Evolutionary conservation across 345 rosid genomes (phyloP).

Genomic region (Mangifera indica): DNA sequence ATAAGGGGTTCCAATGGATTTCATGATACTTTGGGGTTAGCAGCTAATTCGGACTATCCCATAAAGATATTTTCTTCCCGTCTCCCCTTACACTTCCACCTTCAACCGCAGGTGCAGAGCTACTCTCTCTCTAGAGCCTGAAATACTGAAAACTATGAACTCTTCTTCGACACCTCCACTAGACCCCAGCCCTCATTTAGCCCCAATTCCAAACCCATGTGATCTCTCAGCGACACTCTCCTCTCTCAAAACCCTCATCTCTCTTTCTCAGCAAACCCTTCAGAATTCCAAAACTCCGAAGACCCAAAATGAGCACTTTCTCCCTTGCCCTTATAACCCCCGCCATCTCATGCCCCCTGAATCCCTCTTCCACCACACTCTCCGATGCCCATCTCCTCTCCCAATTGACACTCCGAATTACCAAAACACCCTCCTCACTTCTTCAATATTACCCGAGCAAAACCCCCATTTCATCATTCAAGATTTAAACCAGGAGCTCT

Average conservation of each 20-base stretch:
- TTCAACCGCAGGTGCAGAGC: background rate
- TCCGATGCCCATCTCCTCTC: conserved; percentile 58
- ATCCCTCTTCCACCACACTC: conserved; percentile 67
- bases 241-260: conserved; percentile 41
- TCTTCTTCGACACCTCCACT: background rate
- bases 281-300: conserved; percentile 26
- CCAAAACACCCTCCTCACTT: conserved; percentile 42
- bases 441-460: conserved; percentile 13
- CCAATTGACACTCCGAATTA: conserved; percentile 44
- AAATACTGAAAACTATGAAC: background rate
- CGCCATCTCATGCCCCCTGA: conserved; percentile 73
- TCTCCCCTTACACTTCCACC: background rate
- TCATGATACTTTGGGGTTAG: no score
- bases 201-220: conserved; percentile 17
- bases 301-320: conserved; percentile 25
- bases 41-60: background rate
- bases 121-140: background rate
- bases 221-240: conserved; percentile 46
- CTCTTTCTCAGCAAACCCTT: conserved; percentile 40
- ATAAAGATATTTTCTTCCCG: background rate
- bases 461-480: conserved; percentile 16
- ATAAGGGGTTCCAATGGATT: no score
- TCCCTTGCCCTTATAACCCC: conserved; percentile 56
- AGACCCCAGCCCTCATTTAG: conserved; percentile 21
- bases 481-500: conserved; percentile 30